These are phyloP conservation scores for Lactarius evosmus DNA, from an alignment of 768 basidiomycete genomes.

Conservation along the genomic window DNA sequence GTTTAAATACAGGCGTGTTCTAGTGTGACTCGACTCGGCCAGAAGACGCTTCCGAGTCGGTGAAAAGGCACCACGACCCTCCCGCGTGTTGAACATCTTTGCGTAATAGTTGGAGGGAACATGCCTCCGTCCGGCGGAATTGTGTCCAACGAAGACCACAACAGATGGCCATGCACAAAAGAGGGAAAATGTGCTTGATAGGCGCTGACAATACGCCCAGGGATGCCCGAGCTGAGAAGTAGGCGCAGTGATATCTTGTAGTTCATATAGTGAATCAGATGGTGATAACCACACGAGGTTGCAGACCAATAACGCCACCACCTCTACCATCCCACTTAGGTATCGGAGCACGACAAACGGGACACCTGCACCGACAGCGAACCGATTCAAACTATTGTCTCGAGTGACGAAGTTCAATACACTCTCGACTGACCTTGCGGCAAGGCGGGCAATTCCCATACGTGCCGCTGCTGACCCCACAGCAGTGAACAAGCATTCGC, in stretches of 20 bases:
- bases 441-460: slow-evolving; percentile 24
- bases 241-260: not conserved
- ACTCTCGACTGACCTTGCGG: slow-evolving; percentile 23
- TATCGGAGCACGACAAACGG: slow-evolving; percentile 28
- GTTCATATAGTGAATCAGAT: slow-evolving; percentile 1
- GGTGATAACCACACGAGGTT: slow-evolving; percentile 26
- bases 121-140: not conserved
- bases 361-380: slow-evolving; percentile 18
- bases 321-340: slow-evolving; percentile 28
- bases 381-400: not conserved
- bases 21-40: not conserved
- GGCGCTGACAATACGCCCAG: not conserved
- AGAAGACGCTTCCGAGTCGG: slow-evolving; percentile 3
- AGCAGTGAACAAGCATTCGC: slow-evolving; percentile 28
- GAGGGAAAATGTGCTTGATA: not conserved
- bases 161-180: not conserved
- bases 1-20: not conserved
- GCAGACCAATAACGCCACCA: slow-evolving; percentile 27
- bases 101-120: not conserved
- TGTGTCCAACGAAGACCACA: not conserved
- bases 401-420: not conserved
- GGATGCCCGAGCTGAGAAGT: not conserved
- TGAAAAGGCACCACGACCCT: not conserved
- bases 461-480: slow-evolving; percentile 23
- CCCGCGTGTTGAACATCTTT: not conserved